phyloP scores from a whole-genome alignment of 139 green algal species.

The Limnomonas spitsbergensis region DNA sequence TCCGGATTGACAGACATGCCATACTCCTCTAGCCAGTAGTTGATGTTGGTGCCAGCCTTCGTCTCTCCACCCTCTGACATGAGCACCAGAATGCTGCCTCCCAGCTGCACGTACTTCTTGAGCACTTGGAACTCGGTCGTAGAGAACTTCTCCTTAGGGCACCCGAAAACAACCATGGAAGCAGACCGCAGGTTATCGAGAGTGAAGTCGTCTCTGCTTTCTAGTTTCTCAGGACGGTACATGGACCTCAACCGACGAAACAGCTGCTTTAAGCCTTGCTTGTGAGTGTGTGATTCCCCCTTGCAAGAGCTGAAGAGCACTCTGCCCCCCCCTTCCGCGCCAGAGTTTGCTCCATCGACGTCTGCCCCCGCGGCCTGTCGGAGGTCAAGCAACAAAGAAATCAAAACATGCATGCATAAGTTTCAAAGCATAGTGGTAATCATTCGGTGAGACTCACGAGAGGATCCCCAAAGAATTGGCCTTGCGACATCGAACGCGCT shows the following conservation, averaged over 20 bases:
- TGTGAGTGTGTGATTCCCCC: conserved; percentile 55
- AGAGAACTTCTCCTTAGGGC: conserved; percentile 65
- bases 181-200: conserved; percentile 41
- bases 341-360: not conserved
- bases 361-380: not conserved
- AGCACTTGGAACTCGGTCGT: conserved; percentile 61
- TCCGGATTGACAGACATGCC: conserved; percentile 72
- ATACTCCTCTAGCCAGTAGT: conserved; percentile 75
- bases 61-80: conserved; percentile 63
- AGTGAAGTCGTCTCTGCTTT: conserved; percentile 30
- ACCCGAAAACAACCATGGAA: conserved; percentile 69
- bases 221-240: conserved; percentile 3
- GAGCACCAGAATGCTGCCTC: conserved; percentile 67
- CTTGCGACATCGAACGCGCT: too few species aligned
- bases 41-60: conserved; percentile 70
- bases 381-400: not conserved
- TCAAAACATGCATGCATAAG: too few species aligned
- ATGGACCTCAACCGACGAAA: conserved; percentile 20
- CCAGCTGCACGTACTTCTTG: conserved; percentile 54
- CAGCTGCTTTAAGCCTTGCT: conserved; percentile 59
- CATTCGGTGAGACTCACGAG: too few species aligned
- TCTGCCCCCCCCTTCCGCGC: conserved; percentile 2
- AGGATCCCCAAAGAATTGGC: too few species aligned
- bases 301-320: conserved; percentile 53
- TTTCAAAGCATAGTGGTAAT: too few species aligned